Percentiles rank a stretch among this genome's conserved stretches.
Evolutionary conservation across 495 filamentous ascomycete species (phyloP).

Genomic region (Wilcoxina mikolae): DNA sequence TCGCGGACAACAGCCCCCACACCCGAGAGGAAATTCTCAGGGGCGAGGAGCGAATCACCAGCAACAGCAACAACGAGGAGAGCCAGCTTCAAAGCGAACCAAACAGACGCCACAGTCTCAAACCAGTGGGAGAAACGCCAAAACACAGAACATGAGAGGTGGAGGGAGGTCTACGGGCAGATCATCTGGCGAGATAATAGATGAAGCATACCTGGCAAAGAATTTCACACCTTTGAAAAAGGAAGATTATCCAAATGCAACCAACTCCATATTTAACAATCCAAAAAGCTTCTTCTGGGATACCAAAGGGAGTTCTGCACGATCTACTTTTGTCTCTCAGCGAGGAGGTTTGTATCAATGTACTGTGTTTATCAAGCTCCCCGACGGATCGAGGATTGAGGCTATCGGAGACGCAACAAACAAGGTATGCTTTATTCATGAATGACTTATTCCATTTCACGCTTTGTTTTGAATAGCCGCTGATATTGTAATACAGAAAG

Average conservation of each 20-base stretch:
- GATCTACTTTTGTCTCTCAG: slow-evolving; percentile 12
- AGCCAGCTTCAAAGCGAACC: slow-evolving; percentile 1
- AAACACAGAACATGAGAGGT: not conserved
- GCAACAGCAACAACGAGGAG: slow-evolving; percentile 3
- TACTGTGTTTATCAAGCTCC: slow-evolving; percentile 25
- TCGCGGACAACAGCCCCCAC: too few relatives aligned
- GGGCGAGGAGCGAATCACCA: slow-evolving; percentile 8
- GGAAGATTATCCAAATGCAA: slow-evolving; percentile 21
- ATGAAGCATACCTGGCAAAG: slow-evolving; percentile 16
- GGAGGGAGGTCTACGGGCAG: not conserved
- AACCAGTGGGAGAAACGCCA: not conserved
- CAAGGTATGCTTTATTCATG: slow-evolving; percentile 21
- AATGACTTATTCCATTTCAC: not conserved
- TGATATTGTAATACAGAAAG: too few relatives aligned
- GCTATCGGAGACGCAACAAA: slow-evolving; percentile 27
- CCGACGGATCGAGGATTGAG: slow-evolving; percentile 18
- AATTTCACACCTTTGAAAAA: slow-evolving; percentile 14
- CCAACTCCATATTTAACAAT: slow-evolving; percentile 22
- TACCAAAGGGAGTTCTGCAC: slow-evolving; percentile 15
- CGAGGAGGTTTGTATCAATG: slow-evolving; percentile 11
- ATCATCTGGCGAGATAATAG: slow-evolving; percentile 14
- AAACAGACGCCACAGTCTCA: not conserved
- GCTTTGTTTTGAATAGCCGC: too few relatives aligned
- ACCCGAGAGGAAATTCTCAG: not conserved
- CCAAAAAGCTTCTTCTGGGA: slow-evolving; percentile 26